Percentiles rank a stretch among this genome's conserved stretches.
Conservation (phyloP, 305 asterid genomes). For the Fraxinus nigra region DNA sequence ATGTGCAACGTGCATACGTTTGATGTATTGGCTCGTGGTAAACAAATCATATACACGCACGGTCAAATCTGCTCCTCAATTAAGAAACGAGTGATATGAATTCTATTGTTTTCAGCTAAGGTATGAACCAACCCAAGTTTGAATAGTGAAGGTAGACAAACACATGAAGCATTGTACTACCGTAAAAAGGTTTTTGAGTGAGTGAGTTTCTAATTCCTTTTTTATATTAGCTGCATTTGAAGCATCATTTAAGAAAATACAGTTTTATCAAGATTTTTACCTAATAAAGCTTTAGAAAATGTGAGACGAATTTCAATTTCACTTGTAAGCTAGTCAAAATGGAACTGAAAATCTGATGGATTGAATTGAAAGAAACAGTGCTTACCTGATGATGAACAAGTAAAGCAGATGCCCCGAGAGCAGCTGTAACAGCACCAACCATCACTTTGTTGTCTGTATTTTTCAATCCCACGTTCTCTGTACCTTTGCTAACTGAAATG, state of each 20-base stretch:
- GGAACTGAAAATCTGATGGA: constrained; percentile 9
- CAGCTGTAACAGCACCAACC: constrained; percentile 96
- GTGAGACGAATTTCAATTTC: background rate
- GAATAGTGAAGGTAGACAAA: constrained; percentile 10
- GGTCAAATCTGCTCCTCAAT: background rate
- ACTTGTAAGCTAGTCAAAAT: constrained; percentile 6
- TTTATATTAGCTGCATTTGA: background rate
- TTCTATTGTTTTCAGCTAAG: background rate
- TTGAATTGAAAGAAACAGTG: constrained; percentile 19
- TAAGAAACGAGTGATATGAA: background rate
- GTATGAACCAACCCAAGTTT: constrained; percentile 19
- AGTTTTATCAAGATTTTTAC: background rate
- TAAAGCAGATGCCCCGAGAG: constrained; percentile 92
- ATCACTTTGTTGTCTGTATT: constrained; percentile 40
- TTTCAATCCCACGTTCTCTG: constrained; percentile 32
- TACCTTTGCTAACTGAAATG: constrained; percentile 31
- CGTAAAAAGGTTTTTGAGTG: background rate
- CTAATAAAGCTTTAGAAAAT: background rate
- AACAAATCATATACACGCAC: constrained; percentile 13
- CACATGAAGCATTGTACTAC: constrained; percentile 7
- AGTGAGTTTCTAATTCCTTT: background rate
- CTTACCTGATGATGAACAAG: constrained; percentile 67
- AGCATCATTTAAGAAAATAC: constrained; percentile 16
- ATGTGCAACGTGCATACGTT: constrained; percentile 12
- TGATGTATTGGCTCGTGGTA: background rate